These are phyloP conservation scores for Erigeron canadensis DNA, from an alignment of 129 eudicot genomes.

Conservation along the genomic window DNA sequence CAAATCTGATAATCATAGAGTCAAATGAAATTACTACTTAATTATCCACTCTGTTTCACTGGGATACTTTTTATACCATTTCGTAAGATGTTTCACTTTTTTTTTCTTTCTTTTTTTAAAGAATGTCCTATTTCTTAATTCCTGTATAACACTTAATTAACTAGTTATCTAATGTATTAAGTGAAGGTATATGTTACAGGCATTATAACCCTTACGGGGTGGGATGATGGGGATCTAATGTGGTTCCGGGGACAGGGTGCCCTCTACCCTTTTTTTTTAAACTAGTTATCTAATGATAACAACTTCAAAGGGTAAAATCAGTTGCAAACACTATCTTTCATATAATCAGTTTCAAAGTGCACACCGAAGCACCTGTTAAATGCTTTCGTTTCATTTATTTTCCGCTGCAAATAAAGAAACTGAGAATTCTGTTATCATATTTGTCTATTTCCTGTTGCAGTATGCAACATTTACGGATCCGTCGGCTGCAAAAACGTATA, in stretches of 20 bases:
- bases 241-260: no score
- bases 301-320: background rate
- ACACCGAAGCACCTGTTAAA: background rate
- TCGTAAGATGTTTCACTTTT: no score
- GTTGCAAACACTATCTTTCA: background rate
- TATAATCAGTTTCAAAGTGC: background rate
- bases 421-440: background rate
- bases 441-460: slow-evolving; percentile 36
- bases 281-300: background rate
- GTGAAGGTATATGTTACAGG: no score
- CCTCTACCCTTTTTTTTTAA: no score
- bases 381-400: background rate
- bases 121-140: no score
- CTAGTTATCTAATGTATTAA: background rate
- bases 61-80: no score
- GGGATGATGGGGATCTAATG: no score
- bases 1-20: no score
- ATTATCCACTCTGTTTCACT: no score
- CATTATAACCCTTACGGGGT: no score
- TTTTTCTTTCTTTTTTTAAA: no score
- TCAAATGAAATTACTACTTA: no score
- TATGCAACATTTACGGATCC: slow-evolving; percentile 80
- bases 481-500: slow-evolving; percentile 63
- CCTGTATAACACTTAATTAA: background rate
- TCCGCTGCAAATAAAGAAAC: background rate